Conservation (phyloP, 257 asterid genomes). For the Gynochthodes officinalis region DNA sequence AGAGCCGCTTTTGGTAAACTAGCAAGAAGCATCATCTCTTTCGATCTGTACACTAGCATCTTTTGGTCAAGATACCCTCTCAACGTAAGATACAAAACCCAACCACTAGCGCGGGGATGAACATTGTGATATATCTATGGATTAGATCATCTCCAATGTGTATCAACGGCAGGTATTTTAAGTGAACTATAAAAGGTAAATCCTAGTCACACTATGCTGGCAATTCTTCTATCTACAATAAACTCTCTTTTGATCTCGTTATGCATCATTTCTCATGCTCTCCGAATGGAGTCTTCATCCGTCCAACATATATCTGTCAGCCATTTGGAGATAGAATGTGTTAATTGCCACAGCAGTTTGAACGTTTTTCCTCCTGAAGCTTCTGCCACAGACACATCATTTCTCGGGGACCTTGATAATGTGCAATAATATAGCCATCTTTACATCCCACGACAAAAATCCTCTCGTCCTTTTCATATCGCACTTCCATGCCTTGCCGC, state of each 20-base stretch:
- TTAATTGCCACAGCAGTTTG: slow-evolving; percentile 73
- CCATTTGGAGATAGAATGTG: background rate
- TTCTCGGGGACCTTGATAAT: slow-evolving; percentile 90
- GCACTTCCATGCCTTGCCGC: slow-evolving; percentile 60
- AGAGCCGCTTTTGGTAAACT: background rate
- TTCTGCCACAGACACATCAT: slow-evolving; percentile 95
- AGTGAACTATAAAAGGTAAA: no score
- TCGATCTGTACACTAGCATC: background rate
- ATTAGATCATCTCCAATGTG: background rate
- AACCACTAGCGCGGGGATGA: background rate
- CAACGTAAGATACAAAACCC: slow-evolving; percentile 16
- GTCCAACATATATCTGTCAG: slow-evolving; percentile 5
- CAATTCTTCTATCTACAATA: background rate
- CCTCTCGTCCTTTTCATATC: slow-evolving; percentile 73
- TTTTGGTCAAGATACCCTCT: background rate
- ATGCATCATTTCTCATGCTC: background rate
- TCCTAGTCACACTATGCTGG: no score
- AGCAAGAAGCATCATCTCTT: background rate
- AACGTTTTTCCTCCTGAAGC: slow-evolving; percentile 63
- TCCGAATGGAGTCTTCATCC: background rate
- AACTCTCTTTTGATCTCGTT: background rate
- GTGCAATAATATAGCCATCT: slow-evolving; percentile 80
- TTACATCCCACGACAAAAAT: slow-evolving; percentile 75
- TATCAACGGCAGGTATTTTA: no score
- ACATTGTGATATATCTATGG: slow-evolving; percentile 2